Evolutionary conservation across 2,329 filamentous ascomycete genomes (phyloP).

Genomic region (Amauroascus niger): DNA sequence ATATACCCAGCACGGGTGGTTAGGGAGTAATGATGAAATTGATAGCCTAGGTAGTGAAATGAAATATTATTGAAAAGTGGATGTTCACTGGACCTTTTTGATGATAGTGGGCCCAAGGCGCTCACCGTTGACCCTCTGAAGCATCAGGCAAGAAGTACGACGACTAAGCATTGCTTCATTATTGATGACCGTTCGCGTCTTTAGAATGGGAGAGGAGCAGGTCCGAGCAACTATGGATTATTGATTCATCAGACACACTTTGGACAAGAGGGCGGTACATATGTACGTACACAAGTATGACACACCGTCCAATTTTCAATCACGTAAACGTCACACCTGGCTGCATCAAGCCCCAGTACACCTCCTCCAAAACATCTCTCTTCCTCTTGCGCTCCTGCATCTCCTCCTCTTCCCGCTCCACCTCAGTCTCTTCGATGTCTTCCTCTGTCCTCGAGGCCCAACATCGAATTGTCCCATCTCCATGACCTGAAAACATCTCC

Average conservation of each 20-base stretch:
- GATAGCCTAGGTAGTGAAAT: background rate
- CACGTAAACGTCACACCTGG: slow-evolving; percentile 56
- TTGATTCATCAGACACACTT: too few species aligned
- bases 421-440: slow-evolving; percentile 39
- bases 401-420: slow-evolving; percentile 41
- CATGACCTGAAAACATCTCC: slow-evolving; percentile 71
- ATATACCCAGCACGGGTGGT: background rate
- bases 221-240: too few species aligned
- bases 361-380: slow-evolving; percentile 66
- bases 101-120: too few species aligned
- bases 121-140: too few species aligned
- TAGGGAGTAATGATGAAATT: background rate
- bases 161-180: too few species aligned
- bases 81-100: background rate
- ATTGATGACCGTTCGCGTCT: too few species aligned
- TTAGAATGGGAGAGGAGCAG: too few species aligned
- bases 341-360: slow-evolving; percentile 67
- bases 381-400: slow-evolving; percentile 53
- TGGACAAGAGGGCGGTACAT: too few species aligned
- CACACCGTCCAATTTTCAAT: background rate
- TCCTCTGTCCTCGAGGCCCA: slow-evolving; percentile 59
- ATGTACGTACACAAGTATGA: too few species aligned
- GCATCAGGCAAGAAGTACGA: too few species aligned
- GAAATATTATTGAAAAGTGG: background rate
- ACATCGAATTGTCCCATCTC: slow-evolving; percentile 70